Evolutionary conservation across 2,329 filamentous ascomycete species (phyloP).

Genomic region (Fusarium mangiferae): DNA sequence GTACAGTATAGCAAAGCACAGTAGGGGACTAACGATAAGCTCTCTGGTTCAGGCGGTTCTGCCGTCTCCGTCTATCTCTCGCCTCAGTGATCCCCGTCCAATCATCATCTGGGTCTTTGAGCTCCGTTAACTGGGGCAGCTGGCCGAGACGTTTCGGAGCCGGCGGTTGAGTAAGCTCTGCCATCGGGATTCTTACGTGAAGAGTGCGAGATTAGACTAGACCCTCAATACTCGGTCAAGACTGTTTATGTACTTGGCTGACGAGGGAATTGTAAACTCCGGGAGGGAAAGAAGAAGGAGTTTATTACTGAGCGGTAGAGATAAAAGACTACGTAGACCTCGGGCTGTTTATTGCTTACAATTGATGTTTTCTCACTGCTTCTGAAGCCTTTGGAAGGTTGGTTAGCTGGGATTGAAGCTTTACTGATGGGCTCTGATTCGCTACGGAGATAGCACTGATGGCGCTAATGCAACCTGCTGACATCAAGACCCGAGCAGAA

Average conservation of each 20-base stretch:
- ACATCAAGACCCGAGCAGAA: conserved; percentile 20
- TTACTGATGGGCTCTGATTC: not conserved
- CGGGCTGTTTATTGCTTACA: not conserved
- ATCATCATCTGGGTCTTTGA: conserved; percentile 34
- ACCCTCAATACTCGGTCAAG: not conserved
- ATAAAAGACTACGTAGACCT: not conserved
- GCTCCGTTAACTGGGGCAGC: conserved; percentile 26
- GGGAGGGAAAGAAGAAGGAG: not conserved
- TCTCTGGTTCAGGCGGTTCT: conserved; percentile 41
- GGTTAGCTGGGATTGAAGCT: not conserved
- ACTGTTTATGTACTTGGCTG: not conserved
- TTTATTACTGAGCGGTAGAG: not conserved
- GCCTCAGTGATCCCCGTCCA: conserved; percentile 40
- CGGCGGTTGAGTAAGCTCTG: conserved; percentile 6
- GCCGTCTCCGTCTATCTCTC: conserved; percentile 36
- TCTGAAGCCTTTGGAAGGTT: not conserved
- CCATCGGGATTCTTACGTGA: conserved; percentile 29
- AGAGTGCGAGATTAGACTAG: conserved; percentile 6
- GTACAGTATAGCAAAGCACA: not conserved
- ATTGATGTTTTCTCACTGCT: not conserved
- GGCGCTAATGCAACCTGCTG: conserved; percentile 42
- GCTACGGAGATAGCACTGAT: not conserved
- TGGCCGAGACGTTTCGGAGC: conserved; percentile 9
- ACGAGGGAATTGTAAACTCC: conserved; percentile 1
- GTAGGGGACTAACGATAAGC: conserved; percentile 33